Conservation (phyloP, 805 yeast genomes). For the Cyberlindnera maclurae region DNA sequence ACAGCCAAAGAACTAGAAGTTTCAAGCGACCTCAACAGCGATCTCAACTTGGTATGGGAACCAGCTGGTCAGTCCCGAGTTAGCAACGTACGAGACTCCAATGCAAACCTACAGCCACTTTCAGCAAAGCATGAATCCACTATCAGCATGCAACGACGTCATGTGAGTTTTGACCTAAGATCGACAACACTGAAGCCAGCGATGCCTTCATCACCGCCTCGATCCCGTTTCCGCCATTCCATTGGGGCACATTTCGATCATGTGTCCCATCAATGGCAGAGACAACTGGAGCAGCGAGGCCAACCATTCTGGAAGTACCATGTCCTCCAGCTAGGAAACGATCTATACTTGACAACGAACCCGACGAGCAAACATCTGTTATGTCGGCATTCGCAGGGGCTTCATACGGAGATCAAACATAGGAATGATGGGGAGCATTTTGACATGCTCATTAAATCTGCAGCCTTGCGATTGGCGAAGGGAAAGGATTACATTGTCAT, state of each 20-base stretch:
- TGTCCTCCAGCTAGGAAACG: constrained; percentile 41
- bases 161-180: background rate
- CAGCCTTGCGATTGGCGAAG: constrained; percentile 3
- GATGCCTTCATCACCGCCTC: too few species aligned
- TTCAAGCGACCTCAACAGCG: too few species aligned
- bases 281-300: too few species aligned
- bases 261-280: background rate
- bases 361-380: constrained; percentile 54
- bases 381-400: constrained; percentile 58
- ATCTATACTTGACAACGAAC: constrained; percentile 57
- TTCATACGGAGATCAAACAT: constrained; percentile 24
- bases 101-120: constrained; percentile 23
- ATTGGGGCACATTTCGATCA: constrained; percentile 7
- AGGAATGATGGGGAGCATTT: constrained; percentile 16
- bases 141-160: background rate
- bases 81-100: constrained; percentile 2
- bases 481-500: too few species aligned
- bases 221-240: constrained; percentile 6
- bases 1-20: too few species aligned
- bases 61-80: too few species aligned
- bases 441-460: constrained; percentile 24
- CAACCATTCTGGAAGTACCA: constrained; percentile 45
- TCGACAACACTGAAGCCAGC: too few species aligned
- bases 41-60: too few species aligned
- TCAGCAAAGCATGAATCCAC: constrained; percentile 5